These are phyloP conservation scores for Sequoia sempervirens DNA, from an alignment of 75 land plant species.

Conservation along the genomic window DNA sequence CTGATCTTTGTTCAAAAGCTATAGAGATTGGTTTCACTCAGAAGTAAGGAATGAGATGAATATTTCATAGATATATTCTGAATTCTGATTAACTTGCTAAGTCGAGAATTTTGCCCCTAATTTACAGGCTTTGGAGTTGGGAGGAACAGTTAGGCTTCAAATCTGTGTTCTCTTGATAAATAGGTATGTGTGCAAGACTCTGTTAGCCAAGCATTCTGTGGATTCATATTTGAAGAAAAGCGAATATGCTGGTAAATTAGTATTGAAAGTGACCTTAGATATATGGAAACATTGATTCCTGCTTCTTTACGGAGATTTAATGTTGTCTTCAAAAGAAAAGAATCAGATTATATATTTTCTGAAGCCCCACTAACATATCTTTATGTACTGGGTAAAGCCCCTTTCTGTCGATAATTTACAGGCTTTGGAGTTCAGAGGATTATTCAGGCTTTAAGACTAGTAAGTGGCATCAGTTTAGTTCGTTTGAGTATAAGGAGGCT, in stretches of 20 bases:
- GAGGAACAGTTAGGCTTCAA: not conserved
- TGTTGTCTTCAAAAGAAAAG: not conserved
- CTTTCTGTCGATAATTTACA: not conserved
- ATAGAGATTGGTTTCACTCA: not conserved
- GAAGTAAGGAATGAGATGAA: not conserved
- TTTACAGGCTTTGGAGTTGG: not conserved
- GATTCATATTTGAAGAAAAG: not conserved
- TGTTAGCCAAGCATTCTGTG: not conserved
- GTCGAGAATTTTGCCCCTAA: not conserved
- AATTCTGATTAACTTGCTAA: not conserved
- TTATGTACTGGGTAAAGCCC: not conserved
- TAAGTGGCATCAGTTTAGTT: not conserved
- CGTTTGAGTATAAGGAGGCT: not conserved
- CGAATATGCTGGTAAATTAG: not conserved
- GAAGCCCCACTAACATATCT: not conserved
- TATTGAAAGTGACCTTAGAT: not conserved
- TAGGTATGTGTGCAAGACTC: not conserved
- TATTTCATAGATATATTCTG: not conserved
- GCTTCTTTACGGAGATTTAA: not conserved
- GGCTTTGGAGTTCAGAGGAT: not conserved
- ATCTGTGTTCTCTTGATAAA: not conserved
- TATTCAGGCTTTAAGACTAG: not conserved
- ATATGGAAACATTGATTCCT: not conserved
- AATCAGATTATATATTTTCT: not conserved
- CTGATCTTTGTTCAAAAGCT: not conserved